These are phyloP conservation scores for Tricholoma bakamatsutake DNA, from an alignment of 768 basidiomycete genomes.

Conservation along the genomic window DNA sequence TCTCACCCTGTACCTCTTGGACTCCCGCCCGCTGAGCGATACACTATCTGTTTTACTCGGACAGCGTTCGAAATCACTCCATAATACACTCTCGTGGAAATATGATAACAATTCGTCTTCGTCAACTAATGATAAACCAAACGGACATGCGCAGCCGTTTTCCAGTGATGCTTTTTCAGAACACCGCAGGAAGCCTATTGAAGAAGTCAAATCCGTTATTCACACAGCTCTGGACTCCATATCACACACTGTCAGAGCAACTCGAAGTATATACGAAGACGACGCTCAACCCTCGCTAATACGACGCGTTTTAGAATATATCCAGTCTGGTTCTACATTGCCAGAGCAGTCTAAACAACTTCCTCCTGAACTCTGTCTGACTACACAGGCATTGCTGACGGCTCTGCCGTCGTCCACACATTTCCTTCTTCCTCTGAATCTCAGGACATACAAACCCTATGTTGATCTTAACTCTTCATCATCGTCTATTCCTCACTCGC, in stretches of 20 bases:
- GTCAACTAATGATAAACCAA: slow-evolving; percentile 18
- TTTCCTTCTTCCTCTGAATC: slow-evolving; percentile 63
- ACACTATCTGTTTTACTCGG: slow-evolving; percentile 63
- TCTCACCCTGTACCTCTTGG: slow-evolving; percentile 82
- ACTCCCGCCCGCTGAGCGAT: slow-evolving; percentile 74
- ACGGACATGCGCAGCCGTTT: slow-evolving; percentile 28
- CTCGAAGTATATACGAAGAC: slow-evolving; percentile 53
- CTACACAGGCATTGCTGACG: slow-evolving; percentile 61
- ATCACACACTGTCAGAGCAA: slow-evolving; percentile 49
- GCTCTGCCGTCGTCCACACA: slow-evolving; percentile 80
- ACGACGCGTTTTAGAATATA: slow-evolving; percentile 47
- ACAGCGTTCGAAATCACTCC: slow-evolving; percentile 62
- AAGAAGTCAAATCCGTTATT: slow-evolving; percentile 50
- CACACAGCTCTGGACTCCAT: slow-evolving; percentile 50
- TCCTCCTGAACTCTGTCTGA: slow-evolving; percentile 51
- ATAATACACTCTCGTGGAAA: slow-evolving; percentile 35
- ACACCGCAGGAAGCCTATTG: slow-evolving; percentile 30
- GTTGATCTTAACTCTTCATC: slow-evolving; percentile 64
- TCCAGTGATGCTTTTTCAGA: slow-evolving; percentile 8
- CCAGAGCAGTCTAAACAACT: slow-evolving; percentile 19
- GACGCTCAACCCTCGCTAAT: slow-evolving; percentile 42
- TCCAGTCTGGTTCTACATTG: slow-evolving; percentile 45
- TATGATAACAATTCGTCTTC: slow-evolving; percentile 5
- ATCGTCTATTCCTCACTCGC: slow-evolving; percentile 38
- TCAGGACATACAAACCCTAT: slow-evolving; percentile 81